Conservation (phyloP, 2,329 filamentous ascomycete genomes). For the Colletotrichum kahawae region DNA sequence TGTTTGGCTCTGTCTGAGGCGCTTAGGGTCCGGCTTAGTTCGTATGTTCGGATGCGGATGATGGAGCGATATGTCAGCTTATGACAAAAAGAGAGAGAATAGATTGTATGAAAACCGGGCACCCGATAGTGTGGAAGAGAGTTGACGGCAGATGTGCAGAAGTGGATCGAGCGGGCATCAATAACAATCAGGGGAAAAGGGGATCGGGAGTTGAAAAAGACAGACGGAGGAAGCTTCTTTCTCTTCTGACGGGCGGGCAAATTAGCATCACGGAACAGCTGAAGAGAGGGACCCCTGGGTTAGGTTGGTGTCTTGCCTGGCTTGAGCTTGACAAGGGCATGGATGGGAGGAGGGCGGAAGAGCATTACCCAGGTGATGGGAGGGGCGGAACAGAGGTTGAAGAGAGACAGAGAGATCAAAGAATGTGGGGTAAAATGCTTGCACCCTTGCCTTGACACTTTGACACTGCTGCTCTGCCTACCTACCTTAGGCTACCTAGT, state of each 20-base stretch:
- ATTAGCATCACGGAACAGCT: neutral
- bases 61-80: neutral
- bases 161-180: constrained; percentile 7
- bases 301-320: neutral
- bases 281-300: neutral
- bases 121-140: neutral
- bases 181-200: neutral
- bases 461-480: neutral
- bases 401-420: neutral
- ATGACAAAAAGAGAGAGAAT: neutral
- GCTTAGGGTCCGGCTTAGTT: neutral
- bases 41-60: neutral
- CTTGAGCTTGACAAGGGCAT: neutral
- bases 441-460: neutral
- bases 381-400: neutral
- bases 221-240: neutral
- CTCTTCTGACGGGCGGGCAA: neutral
- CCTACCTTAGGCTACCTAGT: neutral
- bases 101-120: neutral
- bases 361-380: neutral
- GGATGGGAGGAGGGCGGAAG: neutral
- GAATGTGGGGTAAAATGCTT: constrained; percentile 3
- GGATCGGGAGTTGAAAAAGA: neutral
- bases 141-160: neutral
- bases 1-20: neutral